Base-by-base conservation (phyloP, 441 rosid species). In the Populus hybrid region DNA sequence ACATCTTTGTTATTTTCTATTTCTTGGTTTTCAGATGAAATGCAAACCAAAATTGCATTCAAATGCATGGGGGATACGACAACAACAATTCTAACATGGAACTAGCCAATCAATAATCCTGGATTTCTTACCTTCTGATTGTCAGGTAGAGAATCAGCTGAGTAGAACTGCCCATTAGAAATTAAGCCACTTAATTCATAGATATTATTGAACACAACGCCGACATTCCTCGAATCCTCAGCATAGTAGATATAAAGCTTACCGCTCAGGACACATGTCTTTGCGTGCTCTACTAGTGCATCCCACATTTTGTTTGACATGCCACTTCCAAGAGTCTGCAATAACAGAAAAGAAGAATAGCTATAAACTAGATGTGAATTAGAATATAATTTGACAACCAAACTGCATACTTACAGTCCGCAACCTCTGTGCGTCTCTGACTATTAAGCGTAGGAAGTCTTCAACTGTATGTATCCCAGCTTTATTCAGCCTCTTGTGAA, bases 241-340 rank as follows among this genome's bases (percentile, higher is more conserved):
- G 97, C 92, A 83, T 93, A 89, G 79, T 91, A 93, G 40, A 93
- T 88, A 50, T 91, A 95, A 78, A 91, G 88, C 81, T 89, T 93
- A 76, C 95, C 97, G 61, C 91, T 80, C 64, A 89, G 85, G 61
- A 86, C 90, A 77, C 97, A 95, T 28, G 98, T 90, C 89, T 91
- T 95, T 3, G 97, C 88, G 81, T 95, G 98, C n/a, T n/a, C n/a
- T n/a, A n/a, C n/a, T n/a, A n/a, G n/a, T n/a, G n/a, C n/a, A n/a
- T n/a, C 98, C 98, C 97, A 93, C 98, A 93, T 95, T 87, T 92
- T 90, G 78, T 92, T 95, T 54, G 98, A 93, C 98, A 95, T 93
- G 28, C 98, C 98, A 82, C 97, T 93, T 76, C 98, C 98, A 81
- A 93, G 97, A 83, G 88, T 89, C 98, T 92, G 84, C 75, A 83